Evolutionary conservation across 306 rosid genomes (phyloP).

Genomic region (Corylus americana): DNA sequence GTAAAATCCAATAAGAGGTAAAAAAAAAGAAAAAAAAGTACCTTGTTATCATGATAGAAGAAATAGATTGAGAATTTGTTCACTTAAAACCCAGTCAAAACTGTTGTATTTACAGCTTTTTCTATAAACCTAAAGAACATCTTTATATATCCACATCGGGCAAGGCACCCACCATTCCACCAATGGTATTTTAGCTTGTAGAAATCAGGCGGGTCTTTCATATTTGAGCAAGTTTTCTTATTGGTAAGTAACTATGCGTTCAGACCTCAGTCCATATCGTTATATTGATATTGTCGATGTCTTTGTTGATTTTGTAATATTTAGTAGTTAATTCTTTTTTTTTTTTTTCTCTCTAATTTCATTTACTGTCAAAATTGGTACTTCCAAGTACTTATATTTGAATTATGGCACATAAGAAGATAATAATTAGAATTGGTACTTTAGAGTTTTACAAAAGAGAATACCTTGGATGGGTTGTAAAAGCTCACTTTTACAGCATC

Average conservation of each 20-base stretch:
- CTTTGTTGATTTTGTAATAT: background rate
- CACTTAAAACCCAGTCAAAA: conserved; percentile 23
- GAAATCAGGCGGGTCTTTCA: background rate
- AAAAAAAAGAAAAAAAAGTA: conserved; percentile 1
- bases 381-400: background rate
- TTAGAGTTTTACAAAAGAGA: too few species aligned
- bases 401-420: background rate
- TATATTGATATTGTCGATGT: background rate
- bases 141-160: background rate
- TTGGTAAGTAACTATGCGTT: too few species aligned
- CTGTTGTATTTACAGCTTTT: conserved; percentile 6
- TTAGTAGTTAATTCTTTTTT: background rate
- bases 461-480: too few species aligned
- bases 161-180: too few species aligned
- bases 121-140: background rate
- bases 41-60: conserved; percentile 18
- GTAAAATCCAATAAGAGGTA: conserved; percentile 37
- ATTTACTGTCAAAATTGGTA: background rate
- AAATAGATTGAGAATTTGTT: conserved; percentile 22
- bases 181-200: background rate
- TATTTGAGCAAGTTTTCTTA: background rate
- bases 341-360: too few species aligned
- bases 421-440: too few species aligned
- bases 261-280: too few species aligned
- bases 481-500: too few species aligned